Evolutionary conservation across 2,329 filamentous ascomycete genomes (phyloP), one percentile per base, ranked within the genome.

Genomic region (Zasmidium citrigriseum): DNA sequence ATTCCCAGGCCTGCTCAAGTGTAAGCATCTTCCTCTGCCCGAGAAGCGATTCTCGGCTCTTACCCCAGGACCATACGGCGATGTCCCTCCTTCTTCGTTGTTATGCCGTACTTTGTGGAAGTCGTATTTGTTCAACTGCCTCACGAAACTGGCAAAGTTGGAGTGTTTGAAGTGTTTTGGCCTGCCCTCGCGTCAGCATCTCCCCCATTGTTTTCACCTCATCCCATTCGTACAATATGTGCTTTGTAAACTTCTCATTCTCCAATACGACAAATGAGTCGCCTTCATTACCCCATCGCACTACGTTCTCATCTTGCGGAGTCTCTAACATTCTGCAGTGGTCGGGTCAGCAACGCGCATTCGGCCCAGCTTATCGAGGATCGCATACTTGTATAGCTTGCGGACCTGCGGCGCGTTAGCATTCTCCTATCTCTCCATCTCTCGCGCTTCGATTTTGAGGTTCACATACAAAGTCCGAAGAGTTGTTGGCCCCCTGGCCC

Each of bases 211-310:
- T n/a, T 41, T 41, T n/a, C 12, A 11, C 34, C 14, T 9, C 4
- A 41, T 41, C 34, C 18, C 34, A 4, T n/a, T 4, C 34, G 16
- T 41, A 41, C 16, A 99, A 85, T 68, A 99, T 96, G 41, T 90
- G 89, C 75, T 97, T 96, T 21, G 95, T 98, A 72, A 99, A 99
- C 75, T 96, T 96, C 75, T 98, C 93, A 75, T 96, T 96, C 93
- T 99, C 95, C 54, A 98, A 82, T 52, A 99, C 96, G 58, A 99
- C 93, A 72, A 99, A 99, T 67, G 92, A 96, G 72, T 97, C 91
- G 54, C 92, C 93, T 64, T 93, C 89, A 67, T 96, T 91, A 60
- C 93, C 93, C 95, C 95, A 99, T 77, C 93, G 85, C 50, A 98
- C 95, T 61, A 98, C 93, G 61, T 89, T 89, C 68, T 93, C 87